Evolutionary conservation across 2,329 filamentous ascomycete species (phyloP).

Genomic region (Fusarium anthophilum): DNA sequence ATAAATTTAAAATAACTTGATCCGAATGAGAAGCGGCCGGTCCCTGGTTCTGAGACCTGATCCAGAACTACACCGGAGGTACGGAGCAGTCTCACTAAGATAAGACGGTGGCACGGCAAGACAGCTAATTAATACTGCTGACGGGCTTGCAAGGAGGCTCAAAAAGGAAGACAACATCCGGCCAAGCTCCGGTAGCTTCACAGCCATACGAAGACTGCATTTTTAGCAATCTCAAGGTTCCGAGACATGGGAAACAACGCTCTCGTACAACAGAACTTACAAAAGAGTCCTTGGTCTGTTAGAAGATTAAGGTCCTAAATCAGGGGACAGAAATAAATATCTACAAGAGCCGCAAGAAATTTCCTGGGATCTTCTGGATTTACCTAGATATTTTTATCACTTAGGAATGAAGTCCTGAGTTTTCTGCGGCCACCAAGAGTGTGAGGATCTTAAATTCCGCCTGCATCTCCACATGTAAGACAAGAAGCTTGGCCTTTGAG

Average conservation of each 20-base stretch:
- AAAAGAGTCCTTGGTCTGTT: background rate
- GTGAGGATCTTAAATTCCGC: constrained; percentile 1
- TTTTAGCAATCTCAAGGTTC: background rate
- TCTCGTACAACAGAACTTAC: background rate
- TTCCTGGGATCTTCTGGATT: background rate
- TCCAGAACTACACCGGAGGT: background rate
- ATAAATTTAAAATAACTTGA: background rate
- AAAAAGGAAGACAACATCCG: constrained; percentile 6
- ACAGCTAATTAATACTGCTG: background rate
- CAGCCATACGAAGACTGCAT: constrained; percentile 9
- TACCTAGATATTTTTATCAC: background rate
- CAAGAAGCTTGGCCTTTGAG: constrained; percentile 22
- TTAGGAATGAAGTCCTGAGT: background rate
- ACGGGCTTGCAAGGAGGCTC: constrained; percentile 7
- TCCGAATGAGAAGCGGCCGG: background rate
- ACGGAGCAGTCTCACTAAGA: background rate
- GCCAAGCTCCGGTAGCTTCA: constrained; percentile 6
- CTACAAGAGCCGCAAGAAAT: background rate
- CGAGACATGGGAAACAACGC: constrained; percentile 3
- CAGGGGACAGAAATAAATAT: background rate
- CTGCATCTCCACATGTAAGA: constrained; percentile 12
- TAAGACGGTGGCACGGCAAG: constrained; percentile 1
- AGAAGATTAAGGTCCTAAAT: background rate
- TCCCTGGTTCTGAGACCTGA: background rate
- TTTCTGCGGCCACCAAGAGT: background rate